phyloP scores from a whole-genome alignment of 2,329 filamentous ascomycete genomes.

The Colletotrichum sp. region DNA sequence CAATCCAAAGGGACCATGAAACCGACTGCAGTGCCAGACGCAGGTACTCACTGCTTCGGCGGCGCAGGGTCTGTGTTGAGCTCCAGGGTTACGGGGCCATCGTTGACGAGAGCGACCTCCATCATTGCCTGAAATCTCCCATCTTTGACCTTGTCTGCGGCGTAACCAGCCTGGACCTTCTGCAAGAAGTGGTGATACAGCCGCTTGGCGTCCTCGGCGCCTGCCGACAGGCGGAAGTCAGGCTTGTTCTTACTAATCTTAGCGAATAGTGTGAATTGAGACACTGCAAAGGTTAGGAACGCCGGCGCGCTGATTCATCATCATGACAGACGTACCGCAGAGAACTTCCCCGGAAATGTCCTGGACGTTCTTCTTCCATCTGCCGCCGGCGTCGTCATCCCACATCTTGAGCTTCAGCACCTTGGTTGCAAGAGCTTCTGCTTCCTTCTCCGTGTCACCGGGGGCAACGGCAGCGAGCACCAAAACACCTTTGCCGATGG shows the following conservation, averaged over 20 bases:
- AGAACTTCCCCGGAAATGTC: conserved; percentile 92
- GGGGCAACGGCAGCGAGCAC: conserved; percentile 92
- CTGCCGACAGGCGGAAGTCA: conserved; percentile 89
- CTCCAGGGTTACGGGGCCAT: conserved; percentile 56
- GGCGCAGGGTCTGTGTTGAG: conserved; percentile 1
- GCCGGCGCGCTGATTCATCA: background rate
- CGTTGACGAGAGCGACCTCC: conserved; percentile 92
- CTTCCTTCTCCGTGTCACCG: conserved; percentile 88
- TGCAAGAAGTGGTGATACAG: conserved; percentile 86
- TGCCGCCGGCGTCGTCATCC: conserved; percentile 78
- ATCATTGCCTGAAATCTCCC: conserved; percentile 99
- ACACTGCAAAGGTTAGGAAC: conserved; percentile 62
- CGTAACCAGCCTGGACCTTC: conserved; percentile 76
- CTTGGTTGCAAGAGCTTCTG: conserved; percentile 82
- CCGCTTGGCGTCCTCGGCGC: conserved; percentile 76
- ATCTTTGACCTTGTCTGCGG: conserved; percentile 80
- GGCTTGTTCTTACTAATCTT: conserved; percentile 96
- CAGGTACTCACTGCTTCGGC: background rate
- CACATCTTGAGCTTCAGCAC: conserved; percentile 90
- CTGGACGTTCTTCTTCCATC: conserved; percentile 89
- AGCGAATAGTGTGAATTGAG: conserved; percentile 93
- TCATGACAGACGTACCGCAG: conserved; percentile 70
- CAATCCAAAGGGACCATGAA: background rate
- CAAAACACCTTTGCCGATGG: conserved; percentile 87
- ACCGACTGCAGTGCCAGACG: background rate